Percentiles rank a stretch among this genome's conserved stretches.
Evolutionary conservation across 306 rosid genomes (phyloP).

Genomic region (Coriaria nepalensis): DNA sequence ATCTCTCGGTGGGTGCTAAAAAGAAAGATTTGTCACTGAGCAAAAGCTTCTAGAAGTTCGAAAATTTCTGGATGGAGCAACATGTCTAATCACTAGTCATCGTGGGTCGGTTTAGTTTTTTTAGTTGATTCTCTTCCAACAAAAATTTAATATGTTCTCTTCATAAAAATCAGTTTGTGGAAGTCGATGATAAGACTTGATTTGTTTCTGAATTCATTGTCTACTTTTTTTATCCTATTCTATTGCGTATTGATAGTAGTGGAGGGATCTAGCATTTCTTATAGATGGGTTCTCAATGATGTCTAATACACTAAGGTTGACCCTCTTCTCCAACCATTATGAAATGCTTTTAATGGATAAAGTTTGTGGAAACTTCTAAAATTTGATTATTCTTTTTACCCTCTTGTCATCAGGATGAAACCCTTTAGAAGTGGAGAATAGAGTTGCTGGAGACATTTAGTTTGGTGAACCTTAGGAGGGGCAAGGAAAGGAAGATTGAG

Average conservation of each 20-base stretch:
- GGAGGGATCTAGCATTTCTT: conserved; percentile 18
- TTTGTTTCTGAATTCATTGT: conserved; percentile 4
- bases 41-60: conserved; percentile 52
- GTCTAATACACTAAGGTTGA: conserved; percentile 10
- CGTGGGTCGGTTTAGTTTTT: conserved; percentile 29
- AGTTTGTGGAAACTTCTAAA: too few relatives aligned
- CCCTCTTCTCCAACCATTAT: conserved; percentile 24
- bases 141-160: conserved; percentile 4
- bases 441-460: too few relatives aligned
- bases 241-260: conserved; percentile 18
- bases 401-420: too few relatives aligned
- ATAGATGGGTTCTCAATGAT: conserved; percentile 28
- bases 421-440: too few relatives aligned
- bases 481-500: too few relatives aligned
- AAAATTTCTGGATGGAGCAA: conserved; percentile 11
- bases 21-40: conserved; percentile 20
- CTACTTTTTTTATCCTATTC: conserved; percentile 12
- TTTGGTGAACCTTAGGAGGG: too few relatives aligned
- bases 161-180: neutral
- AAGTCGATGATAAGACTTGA: conserved; percentile 15
- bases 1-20: conserved; percentile 31
- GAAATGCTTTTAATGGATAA: neutral
- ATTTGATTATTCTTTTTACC: too few relatives aligned
- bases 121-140: conserved; percentile 1
- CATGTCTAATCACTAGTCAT: conserved; percentile 26